Evolutionary conservation across 129 eudicot species (phyloP), one percentile per base, ranked within the genome.

Genomic region (Flaveria linearis): DNA sequence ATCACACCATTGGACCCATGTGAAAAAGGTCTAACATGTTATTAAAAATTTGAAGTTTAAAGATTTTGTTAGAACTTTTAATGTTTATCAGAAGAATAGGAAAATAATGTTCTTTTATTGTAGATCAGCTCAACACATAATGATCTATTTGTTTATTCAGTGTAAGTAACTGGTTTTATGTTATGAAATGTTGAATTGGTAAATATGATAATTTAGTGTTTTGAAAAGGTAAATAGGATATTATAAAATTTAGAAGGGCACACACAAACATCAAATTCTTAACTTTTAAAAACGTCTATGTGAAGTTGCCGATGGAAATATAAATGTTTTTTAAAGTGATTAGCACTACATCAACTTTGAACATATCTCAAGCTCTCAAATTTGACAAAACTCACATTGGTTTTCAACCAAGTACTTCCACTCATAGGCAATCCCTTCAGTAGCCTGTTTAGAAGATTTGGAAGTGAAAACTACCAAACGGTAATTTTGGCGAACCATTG

Each of bases 401-500:
- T 91, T 94, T 61, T 88, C 98, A 53, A 87, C 96, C 45, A 91
- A 26, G 82, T 91, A 91, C 82, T 77, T 88, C 98, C 99, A 94
- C 45, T 89, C 88, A 58, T 89, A 91, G 25, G 99, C 99, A 82
- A 94, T 91, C 81, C 92, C 97, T 89, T 94, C 97, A 7, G 89
- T 66, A 45, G 89, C 74, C 75, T 94, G 96, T 78, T 94, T 94
- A 50, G 82, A 42, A 75, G 96, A 75, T 83, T 87, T 91, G 52
- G 97, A 94, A 68, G 97, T 94, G 77, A 94, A 94, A 69, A 91
- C 99, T 20, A 94, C 90, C 69, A 94, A 74, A 23, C 99, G 91
- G 45, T 83, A 90, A 83, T 94, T 94, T 52, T 79, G 85, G 47
- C 50, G 69, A 80, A 86, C 83, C 97, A 94, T 94, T 81, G 87